Evolutionary conservation across 1,284 basidiomycete species (phyloP), one percentile per base, ranked within the genome.

Genomic region (Phenoliferia sp.): DNA sequence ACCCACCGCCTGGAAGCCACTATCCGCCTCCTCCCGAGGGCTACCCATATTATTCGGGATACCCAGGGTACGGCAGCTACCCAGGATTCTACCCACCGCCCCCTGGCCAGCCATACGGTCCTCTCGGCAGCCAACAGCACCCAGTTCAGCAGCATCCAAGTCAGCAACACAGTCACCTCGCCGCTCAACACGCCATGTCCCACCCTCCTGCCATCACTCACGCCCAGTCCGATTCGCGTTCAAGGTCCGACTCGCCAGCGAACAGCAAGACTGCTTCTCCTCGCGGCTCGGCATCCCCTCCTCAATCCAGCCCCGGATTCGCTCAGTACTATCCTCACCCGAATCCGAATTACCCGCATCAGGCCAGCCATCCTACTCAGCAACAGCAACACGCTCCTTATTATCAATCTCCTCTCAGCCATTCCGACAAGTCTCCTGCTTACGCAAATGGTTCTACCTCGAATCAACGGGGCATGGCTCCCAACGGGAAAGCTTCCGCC

Each of bases 181-280:
- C 64, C 59, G 66, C 70, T 1, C 70, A 69, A 65, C 70, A n/a
- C 67, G 65, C 3, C 55, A 54, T 32, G 62, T 62, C 48, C 52
- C 57, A 33, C 54, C 48, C 16, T 62, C 65, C 4, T 33, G n/a
- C 62, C 31, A 39, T 66, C 62, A 60, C 67, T 10, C 69, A 71
- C 55, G 69, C 69, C 1, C 69, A 71, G 52, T 69, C 66, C 16
- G 62, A 72, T 61, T 69, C 70, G 54, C 64, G 70, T n/a, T 64
- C 68, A 1, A 64, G 50, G 26, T 64, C 68, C 12, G 22, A 34
- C 33, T 33, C 61, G 33, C 50, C 61, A 32, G 52, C 54, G 5
- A 5, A 52, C 48, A 52, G 48, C 48, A 57, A 57, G 55, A 57
- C 32, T 19, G 48, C 17, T 26, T 57, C 55, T 15, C 55, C 55